phyloP scores from a whole-genome alignment of 129 eudicot species.

The Flaveria robusta region DNA sequence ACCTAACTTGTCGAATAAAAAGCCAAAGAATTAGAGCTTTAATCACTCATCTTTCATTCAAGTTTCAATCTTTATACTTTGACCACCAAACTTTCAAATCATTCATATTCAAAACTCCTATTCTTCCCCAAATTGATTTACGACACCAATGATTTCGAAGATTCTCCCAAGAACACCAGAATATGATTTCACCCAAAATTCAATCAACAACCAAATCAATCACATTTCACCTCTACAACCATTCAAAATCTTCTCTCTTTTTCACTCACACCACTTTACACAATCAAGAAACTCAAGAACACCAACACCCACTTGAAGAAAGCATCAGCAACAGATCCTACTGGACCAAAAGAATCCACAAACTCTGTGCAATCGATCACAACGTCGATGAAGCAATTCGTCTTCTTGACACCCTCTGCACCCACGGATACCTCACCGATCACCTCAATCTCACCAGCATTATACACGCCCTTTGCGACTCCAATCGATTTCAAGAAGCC shows the following conservation, averaged over 20 bases:
- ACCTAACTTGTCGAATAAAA: too few species aligned
- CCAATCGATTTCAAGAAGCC: constrained; percentile 66
- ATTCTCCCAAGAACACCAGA: not conserved
- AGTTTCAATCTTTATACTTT: too few species aligned
- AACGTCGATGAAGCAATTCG: constrained; percentile 61
- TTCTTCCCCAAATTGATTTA: too few species aligned
- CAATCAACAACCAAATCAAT: constrained; percentile 16
- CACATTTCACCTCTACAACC: constrained; percentile 15
- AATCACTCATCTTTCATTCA: too few species aligned
- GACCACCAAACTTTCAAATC: too few species aligned
- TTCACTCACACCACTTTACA: constrained; percentile 17
- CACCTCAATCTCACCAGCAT: constrained; percentile 71
- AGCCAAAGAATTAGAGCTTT: too few species aligned
- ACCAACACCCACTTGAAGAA: constrained; percentile 34
- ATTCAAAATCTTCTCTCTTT: constrained; percentile 19
- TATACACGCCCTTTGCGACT: constrained; percentile 65
- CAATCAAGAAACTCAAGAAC: not conserved
- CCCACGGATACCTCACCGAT: constrained; percentile 54
- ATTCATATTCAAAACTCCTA: too few species aligned
- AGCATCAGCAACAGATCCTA: constrained; percentile 39
- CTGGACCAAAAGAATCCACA: constrained; percentile 69
- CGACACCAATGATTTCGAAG: too few species aligned
- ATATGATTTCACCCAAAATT: constrained; percentile 25
- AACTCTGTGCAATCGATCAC: constrained; percentile 51
- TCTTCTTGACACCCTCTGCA: constrained; percentile 52